Evolutionary conservation across 1,284 basidiomycete species (phyloP), one percentile per base, ranked within the genome.

Genomic region (Golubevia sp.): DNA sequence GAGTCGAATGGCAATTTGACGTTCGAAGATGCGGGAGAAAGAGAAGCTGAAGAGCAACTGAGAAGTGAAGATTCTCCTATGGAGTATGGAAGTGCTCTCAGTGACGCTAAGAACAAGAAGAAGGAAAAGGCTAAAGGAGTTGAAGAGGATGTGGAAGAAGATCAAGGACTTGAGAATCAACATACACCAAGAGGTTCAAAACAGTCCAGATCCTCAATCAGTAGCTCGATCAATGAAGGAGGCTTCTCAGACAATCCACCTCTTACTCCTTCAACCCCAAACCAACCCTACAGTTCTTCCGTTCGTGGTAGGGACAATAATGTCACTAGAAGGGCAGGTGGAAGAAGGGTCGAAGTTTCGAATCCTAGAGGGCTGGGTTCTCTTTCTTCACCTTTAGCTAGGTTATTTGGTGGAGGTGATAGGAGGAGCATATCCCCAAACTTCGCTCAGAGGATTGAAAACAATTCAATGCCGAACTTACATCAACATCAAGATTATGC

Each of bases 341-440:
- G 57, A 18, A 49, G n/a, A n/a, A 38, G 44, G 38, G n/a, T 8
- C 13, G 63, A 55, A 20, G 68, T 66, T 53, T n/a, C n/a, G n/a
- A n/a, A n/a, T n/a, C 58, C 68, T 5, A 65, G 68, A 18, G 68
- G 65, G 2, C 49, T 70, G 1, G 68, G 68, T 18, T 70, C 68
- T 6, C 62, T 70, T 51, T 64, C 48, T 48, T 71, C 68, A 13
- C 68, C 68, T 0, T 56, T 71, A 0, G 68, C 68, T 53, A 71
- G 63, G 18, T 56, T 71, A 13, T 71, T 68, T 63, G 62, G 59
- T 13, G 63, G 62, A 26, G 52, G 51, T 5, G 25, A 49, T 15
- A 34, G 30, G 27, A 24, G 34, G 23, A 15, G 49, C 4, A 2
- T 52, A 34, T 7, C 53, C 8, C 55, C 44, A 4, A 55, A 54